Conservation (phyloP, 495 filamentous ascomycete genomes). For the Aspergillus conjunctus region DNA sequence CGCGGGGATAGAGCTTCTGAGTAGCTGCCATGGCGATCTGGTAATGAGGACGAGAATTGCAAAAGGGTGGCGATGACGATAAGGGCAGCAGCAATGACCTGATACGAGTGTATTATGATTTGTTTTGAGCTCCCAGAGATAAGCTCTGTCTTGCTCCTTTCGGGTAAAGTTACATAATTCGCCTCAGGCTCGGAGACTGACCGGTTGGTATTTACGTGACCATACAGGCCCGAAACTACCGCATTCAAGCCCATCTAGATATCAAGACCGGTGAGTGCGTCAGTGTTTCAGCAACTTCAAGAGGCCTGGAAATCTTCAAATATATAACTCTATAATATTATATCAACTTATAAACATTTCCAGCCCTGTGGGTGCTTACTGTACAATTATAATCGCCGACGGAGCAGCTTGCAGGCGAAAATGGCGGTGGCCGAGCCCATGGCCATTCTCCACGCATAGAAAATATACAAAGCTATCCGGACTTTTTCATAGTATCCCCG, state of each 20-base stretch:
- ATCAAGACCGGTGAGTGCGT: too few species aligned
- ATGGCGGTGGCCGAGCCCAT: conserved; percentile 38
- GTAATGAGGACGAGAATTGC: neutral
- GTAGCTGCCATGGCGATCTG: conserved; percentile 39
- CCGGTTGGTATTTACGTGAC: conserved; percentile 9
- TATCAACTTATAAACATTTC: neutral
- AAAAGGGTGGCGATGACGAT: neutral
- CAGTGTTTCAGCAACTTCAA: neutral
- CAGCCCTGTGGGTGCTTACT: neutral
- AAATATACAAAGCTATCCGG: conserved; percentile 59
- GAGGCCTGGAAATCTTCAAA: neutral
- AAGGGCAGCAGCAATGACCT: neutral
- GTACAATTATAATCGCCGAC: conserved; percentile 12
- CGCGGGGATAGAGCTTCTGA: conserved; percentile 80
- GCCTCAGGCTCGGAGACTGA: neutral
- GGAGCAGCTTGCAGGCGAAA: conserved; percentile 37
- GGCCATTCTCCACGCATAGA: conserved; percentile 41
- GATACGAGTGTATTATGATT: neutral
- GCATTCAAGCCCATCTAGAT: neutral
- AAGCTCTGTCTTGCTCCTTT: conserved; percentile 1
- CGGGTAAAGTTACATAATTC: neutral
- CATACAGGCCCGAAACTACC: neutral
- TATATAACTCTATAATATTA: neutral
- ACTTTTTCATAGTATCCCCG: conserved; percentile 71
- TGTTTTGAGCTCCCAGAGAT: neutral